Evolutionary conservation across 352 stramenopile species (phyloP).

Genomic region (Phytophthora pini): DNA sequence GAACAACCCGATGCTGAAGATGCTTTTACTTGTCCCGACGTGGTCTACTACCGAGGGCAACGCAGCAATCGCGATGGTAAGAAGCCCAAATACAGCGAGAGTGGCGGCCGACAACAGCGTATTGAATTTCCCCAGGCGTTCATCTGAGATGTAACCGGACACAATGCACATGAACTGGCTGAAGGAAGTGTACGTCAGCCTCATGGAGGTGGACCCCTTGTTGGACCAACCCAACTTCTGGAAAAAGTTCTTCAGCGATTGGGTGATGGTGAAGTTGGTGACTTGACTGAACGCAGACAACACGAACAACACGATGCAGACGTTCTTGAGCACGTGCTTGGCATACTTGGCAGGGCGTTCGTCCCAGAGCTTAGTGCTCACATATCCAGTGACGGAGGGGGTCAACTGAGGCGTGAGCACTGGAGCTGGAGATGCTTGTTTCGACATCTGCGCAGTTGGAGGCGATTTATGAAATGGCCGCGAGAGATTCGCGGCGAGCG

Average conservation of each 20-base stretch:
- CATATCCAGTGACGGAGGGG: conserved; percentile 16
- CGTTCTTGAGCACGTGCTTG: conserved; percentile 53
- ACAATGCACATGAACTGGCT: conserved; percentile 66
- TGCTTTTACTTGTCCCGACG: conserved; percentile 30
- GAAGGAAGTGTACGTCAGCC: conserved; percentile 65
- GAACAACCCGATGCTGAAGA: conserved; percentile 67
- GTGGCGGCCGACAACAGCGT: conserved; percentile 29
- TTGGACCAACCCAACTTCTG: conserved; percentile 59
- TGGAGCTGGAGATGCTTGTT: background rate
- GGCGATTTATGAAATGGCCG: background rate
- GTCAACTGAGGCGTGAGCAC: conserved; percentile 20
- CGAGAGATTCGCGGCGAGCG: background rate
- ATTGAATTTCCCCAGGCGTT: conserved; percentile 51
- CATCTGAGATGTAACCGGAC: conserved; percentile 62
- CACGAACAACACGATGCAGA: conserved; percentile 61
- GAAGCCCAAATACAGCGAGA: conserved; percentile 51
- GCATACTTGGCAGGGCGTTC: conserved; percentile 49
- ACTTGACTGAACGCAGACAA: conserved; percentile 50
- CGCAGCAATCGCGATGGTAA: conserved; percentile 50
- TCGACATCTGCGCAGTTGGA: background rate
- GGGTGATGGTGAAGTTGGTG: conserved; percentile 60
- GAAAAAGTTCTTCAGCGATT: conserved; percentile 70
- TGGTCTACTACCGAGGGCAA: conserved; percentile 45
- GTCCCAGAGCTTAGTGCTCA: conserved; percentile 49
- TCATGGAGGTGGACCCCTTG: conserved; percentile 59